These are phyloP conservation scores for Pleurotus eryngii DNA, from an alignment of 768 basidiomycete species.

Conservation along the genomic window DNA sequence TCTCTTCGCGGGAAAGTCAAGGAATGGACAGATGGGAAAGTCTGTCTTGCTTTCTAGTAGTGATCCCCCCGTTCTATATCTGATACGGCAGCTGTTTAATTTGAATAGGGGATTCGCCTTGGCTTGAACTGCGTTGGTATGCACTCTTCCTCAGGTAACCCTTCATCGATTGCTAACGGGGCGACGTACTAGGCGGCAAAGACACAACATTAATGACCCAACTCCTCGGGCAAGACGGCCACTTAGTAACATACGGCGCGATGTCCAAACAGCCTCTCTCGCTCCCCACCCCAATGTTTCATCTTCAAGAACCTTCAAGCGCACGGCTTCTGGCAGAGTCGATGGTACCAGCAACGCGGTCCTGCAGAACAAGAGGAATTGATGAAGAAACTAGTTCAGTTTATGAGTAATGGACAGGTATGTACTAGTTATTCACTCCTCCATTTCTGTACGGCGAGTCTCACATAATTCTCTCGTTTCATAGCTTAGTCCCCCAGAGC, in stretches of 20 bases:
- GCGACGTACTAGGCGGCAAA: conserved; percentile 41
- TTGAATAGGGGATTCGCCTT: conserved; percentile 36
- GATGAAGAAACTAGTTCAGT: conserved; percentile 45
- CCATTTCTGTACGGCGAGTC: background rate
- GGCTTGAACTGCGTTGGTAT: conserved; percentile 51
- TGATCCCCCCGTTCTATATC: background rate
- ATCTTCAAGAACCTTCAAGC: conserved; percentile 82
- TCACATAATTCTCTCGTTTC: conserved; percentile 4
- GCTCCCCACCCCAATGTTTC: conserved; percentile 73
- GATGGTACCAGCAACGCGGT: conserved; percentile 58
- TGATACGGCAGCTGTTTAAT: background rate
- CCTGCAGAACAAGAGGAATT: conserved; percentile 46
- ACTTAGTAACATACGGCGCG: conserved; percentile 84
- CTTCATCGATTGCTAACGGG: background rate
- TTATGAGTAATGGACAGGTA: conserved; percentile 57
- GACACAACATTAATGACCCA: conserved; percentile 68
- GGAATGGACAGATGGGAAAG: conserved; percentile 64
- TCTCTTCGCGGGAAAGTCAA: conserved; percentile 50
- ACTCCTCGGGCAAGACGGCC: conserved; percentile 62
- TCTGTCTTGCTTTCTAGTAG: conserved; percentile 18
- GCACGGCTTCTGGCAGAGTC: conserved; percentile 77
- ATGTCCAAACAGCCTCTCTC: conserved; percentile 85
- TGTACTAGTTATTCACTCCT: conserved; percentile 5
- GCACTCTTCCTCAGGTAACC: conserved; percentile 9
- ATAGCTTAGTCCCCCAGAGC: conserved; percentile 65